Evolutionary conservation across 2,329 filamentous ascomycete species (phyloP).

Genomic region (Claviceps purpurea): DNA sequence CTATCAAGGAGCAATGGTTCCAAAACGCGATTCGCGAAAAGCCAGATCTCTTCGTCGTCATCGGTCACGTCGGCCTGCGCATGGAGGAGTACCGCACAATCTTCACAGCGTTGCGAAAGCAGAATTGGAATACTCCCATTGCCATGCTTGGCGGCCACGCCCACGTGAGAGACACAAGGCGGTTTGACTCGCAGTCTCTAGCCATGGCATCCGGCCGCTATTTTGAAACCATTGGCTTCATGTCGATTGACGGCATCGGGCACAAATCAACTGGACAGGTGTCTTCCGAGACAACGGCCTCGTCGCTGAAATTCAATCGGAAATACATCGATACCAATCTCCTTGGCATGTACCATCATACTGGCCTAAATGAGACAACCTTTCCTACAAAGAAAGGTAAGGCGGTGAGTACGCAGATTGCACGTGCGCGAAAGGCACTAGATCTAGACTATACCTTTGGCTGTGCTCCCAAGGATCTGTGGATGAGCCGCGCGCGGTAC

Average conservation of each 20-base stretch:
- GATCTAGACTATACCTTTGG: conserved; percentile 62
- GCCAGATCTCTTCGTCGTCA: conserved; percentile 74
- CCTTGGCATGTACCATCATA: conserved; percentile 71
- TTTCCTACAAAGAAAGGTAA: conserved; percentile 67
- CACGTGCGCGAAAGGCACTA: conserved; percentile 53
- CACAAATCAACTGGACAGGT: conserved; percentile 13
- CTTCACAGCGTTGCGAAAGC: conserved; percentile 62
- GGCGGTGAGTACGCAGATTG: conserved; percentile 58
- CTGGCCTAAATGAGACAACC: conserved; percentile 52
- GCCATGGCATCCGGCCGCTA: conserved; percentile 82
- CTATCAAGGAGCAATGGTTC: conserved; percentile 80
- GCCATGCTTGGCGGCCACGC: conserved; percentile 85
- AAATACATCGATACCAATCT: conserved; percentile 93
- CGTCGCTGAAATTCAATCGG: conserved; percentile 50
- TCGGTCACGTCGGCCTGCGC: conserved; percentile 71
- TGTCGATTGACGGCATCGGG: conserved; percentile 61
- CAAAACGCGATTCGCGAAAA: conserved; percentile 72
- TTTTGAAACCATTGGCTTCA: conserved; percentile 89
- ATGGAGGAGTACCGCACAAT: conserved; percentile 69
- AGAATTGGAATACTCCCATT: conserved; percentile 71
- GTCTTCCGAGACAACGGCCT: conserved; percentile 20
- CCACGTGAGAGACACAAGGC: conserved; percentile 74
- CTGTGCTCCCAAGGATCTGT: conserved; percentile 70
- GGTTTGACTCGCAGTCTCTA: conserved; percentile 65
- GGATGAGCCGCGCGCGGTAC: conserved; percentile 70